Conservation (phyloP, 768 basidiomycete species). For the Termitomyces sp. region DNA sequence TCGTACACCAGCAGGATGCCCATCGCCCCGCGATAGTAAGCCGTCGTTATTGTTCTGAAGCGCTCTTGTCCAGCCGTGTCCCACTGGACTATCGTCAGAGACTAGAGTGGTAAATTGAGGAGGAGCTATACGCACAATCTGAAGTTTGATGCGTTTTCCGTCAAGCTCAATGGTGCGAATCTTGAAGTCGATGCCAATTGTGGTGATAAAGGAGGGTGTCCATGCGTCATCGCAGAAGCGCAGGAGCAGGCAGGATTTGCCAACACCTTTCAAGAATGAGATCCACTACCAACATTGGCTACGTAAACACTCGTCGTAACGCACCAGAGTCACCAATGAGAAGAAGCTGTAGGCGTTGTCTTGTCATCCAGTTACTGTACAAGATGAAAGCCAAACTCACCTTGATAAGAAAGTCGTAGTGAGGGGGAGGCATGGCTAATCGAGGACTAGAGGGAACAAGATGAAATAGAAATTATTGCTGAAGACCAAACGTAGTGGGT, state of each 20-base stretch:
- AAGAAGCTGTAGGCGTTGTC: slow-evolving; percentile 65
- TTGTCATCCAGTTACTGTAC: neutral
- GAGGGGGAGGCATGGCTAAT: slow-evolving; percentile 74
- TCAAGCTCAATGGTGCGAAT: slow-evolving; percentile 98
- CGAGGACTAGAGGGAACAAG: neutral
- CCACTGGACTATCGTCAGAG: slow-evolving; percentile 57
- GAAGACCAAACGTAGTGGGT: slow-evolving; percentile 6
- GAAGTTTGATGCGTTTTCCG: slow-evolving; percentile 97
- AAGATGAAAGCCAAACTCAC: slow-evolving; percentile 34
- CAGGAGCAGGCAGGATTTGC: slow-evolving; percentile 93
- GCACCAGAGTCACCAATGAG: slow-evolving; percentile 95
- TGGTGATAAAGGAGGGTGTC: slow-evolving; percentile 99
- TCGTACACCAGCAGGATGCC: slow-evolving; percentile 99
- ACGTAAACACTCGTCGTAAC: slow-evolving; percentile 8
- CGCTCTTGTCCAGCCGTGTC: slow-evolving; percentile 99
- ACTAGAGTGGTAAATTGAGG: neutral
- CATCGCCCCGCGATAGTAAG: slow-evolving; percentile 99
- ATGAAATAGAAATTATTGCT: slow-evolving; percentile 1
- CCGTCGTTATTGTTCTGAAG: slow-evolving; percentile 97
- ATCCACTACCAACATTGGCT: neutral
- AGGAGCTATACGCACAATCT: slow-evolving; percentile 67
- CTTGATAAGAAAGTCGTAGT: slow-evolving; percentile 98
- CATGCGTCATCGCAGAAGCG: slow-evolving; percentile 99
- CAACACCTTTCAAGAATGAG: slow-evolving; percentile 61
- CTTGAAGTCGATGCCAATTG: slow-evolving; percentile 99